phyloP scores from a whole-genome alignment of 805 yeast genomes.

The Cyberlindnera bimundalis region DNA sequence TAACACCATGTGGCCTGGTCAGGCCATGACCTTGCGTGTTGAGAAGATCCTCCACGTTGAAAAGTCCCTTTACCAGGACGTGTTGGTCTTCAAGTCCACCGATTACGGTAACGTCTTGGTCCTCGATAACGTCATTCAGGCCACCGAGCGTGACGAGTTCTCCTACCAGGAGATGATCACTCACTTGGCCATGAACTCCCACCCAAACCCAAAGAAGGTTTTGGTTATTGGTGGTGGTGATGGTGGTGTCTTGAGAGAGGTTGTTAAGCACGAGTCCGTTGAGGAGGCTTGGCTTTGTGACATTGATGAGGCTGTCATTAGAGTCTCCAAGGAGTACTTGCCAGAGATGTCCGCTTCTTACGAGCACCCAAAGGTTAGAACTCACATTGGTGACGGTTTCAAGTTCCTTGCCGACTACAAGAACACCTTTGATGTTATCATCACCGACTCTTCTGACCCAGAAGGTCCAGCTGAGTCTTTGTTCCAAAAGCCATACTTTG shows the following conservation, averaged over 20 bases:
- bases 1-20: conserved; percentile 98
- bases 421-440: conserved; percentile 88
- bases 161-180: conserved; percentile 98
- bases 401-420: conserved; percentile 83
- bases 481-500: conserved; percentile 90
- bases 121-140: conserved; percentile 92
- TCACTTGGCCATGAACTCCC: conserved; percentile 88
- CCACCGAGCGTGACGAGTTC: conserved; percentile 95
- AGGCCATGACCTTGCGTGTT: conserved; percentile 89
- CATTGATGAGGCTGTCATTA: conserved; percentile 90
- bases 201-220: conserved; percentile 91
- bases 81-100: conserved; percentile 86
- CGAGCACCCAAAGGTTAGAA: conserved; percentile 83
- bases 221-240: conserved; percentile 98
- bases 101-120: conserved; percentile 95
- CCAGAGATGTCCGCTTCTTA: conserved; percentile 86
- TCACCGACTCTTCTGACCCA: conserved; percentile 97
- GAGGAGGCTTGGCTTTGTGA: conserved; percentile 92
- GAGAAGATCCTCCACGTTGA: conserved; percentile 83
- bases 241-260: conserved; percentile 96
- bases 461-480: conserved; percentile 97
- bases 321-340: conserved; percentile 79
- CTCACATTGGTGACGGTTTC: conserved; percentile 96
- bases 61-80: conserved; percentile 89
- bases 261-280: conserved; percentile 81